Base-by-base conservation (phyloP, 306 rosid species). In the Potentilla sterilis region DNA sequence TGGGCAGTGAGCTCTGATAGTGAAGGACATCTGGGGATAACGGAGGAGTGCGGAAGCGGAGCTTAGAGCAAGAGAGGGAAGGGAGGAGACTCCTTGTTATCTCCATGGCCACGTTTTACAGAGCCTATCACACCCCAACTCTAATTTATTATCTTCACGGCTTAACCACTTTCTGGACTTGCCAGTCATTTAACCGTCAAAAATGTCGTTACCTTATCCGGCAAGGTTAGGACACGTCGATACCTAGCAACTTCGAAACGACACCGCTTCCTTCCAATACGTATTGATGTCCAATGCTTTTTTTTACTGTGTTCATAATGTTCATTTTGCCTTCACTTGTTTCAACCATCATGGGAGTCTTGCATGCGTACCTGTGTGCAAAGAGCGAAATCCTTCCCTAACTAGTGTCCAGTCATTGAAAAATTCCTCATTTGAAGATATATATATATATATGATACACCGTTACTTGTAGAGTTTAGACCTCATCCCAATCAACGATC, bases 401-500 rank as follows among this genome's bases (percentile, higher is more conserved):
- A 72, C 40, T 70, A 80, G 82, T 66, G 68, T 77, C 80, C 72
- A 48, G 64, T 79, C 69, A 22, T 52, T 79, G 73, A 68, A 43
- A 61, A 55, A 90, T 65, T 75, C 78, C 75, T 65, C 82, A 80
- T 74, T 76, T 71, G 78, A 77, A 76, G 82, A 37, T 58, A 83
- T 83, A 83, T 72, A 83, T 78, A 37, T 28, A 28, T 28, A 28
- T 28, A 81, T 51, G 80, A 75, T 79, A 74, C 70, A 77, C 57
- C 64, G 73, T 52, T 38, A 77, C 78, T 35, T 51, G 81, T 69
- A 76, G 47, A 78, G 89, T 80, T 85, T 86, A 85, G 88, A 83
- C 77, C 89, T 77, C 96, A 88, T 82, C 89, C 62, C 58, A 77
- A 65, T 80, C 78, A 58, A 78, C 80, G 68, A 76, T 70, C 78